A percentile compares a stretch with the other conserved stretches of the same genome.
These are phyloP conservation scores for Rhodomyrtus tomentosa DNA, from an alignment of 345 rosid species.

Conservation along the genomic window DNA sequence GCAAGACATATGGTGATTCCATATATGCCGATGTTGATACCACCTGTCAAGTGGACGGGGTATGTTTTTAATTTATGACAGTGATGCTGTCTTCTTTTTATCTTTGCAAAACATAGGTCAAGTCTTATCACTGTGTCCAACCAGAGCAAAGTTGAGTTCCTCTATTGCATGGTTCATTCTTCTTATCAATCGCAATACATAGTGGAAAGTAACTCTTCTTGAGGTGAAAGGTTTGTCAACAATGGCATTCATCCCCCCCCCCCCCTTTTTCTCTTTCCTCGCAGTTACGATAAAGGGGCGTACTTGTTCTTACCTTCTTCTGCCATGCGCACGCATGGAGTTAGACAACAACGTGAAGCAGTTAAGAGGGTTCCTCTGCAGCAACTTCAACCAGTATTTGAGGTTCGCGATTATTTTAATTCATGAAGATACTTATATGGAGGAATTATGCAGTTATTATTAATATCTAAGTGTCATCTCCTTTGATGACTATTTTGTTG, in stretches of 20 bases:
- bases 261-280: background rate
- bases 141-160: background rate
- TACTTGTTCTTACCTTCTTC: conserved; percentile 72
- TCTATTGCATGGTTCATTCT: background rate
- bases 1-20: conserved; percentile 95
- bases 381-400: conserved; percentile 69
- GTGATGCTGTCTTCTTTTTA: background rate
- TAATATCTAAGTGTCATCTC: background rate
- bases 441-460: background rate
- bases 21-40: conserved; percentile 99
- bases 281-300: conserved; percentile 90
- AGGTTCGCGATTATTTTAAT: conserved; percentile 27
- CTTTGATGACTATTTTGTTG: background rate
- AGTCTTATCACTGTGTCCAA: background rate
- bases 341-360: conserved; percentile 72
- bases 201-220: background rate
- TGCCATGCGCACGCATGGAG: conserved; percentile 90
- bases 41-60: conserved; percentile 94
- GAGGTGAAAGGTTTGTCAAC: background rate
- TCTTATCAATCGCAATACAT: background rate
- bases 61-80: conserved; percentile 19
- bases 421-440: background rate
- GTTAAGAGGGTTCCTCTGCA: conserved; percentile 44
- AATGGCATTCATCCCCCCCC: background rate
- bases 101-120: background rate